Base-by-base conservation (phyloP, 768 basidiomycete species). In the Boletus rubescentipes region DNA sequence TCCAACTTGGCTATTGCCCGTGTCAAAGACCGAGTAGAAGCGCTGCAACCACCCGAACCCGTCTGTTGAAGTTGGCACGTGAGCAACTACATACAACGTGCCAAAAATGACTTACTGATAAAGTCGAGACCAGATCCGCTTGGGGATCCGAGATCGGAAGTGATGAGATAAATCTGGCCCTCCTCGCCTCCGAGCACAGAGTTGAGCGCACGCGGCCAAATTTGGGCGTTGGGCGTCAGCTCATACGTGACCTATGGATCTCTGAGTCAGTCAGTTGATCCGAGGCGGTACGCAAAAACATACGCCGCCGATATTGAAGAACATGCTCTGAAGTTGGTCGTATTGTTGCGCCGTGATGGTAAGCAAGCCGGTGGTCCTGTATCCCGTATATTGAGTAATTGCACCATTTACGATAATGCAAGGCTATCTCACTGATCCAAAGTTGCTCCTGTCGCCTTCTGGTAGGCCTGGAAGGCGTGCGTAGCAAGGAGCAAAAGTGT, bases 161-260 rank as follows among this genome's bases (percentile, higher is more conserved):
- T 71, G 61, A 85, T 74, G 55, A 85, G 73, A 59, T 85, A 86
- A 58, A 86, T 85, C 50, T 68, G 67, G 60, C 65, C 61, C 5
- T 70, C 57, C 26, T 70, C 65, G 42, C 87, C 87, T 51, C 84
- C 84, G 14, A 89, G 76, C 32, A 70, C 68, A 15, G 72, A 67
- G 71, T 89, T 87, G 55, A 82, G 72, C 4, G 73, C 62, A 43
- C 83, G 80, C 1, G 85, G 86, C 84, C 85, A 88, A 57, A 85
- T 81, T 74, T 89, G 86, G 4, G 83, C 85, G 60, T 86, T 84
- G 15, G 81, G 64, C 3, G 80, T 83, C 51, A 88, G 59, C 65
- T 81, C 80, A 60, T 76, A 85, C 9, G 76, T 77, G 15, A 69
- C 69, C 79, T 82, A 54, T 40, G 43, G 7, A 46, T 40, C 26